A percentile compares a stretch with the other conserved stretches of the same genome.
Evolutionary conservation across 2,329 filamentous ascomycete genomes (phyloP).

Genomic region (Raffaelea albimanens): DNA sequence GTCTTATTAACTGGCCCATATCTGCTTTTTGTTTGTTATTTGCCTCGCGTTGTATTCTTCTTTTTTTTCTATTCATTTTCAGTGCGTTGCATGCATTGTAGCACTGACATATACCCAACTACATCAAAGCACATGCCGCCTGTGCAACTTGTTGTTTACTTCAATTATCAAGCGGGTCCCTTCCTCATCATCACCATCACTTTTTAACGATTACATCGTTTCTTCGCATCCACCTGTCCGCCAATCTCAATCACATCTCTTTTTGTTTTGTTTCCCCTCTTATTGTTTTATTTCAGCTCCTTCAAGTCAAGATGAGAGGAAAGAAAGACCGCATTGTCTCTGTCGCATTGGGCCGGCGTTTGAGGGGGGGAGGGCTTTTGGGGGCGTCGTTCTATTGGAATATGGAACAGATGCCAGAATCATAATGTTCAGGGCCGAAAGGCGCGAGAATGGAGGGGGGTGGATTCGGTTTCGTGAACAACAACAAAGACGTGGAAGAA

Average conservation of each 20-base stretch:
- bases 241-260: background rate
- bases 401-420: too few species aligned
- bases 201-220: background rate
- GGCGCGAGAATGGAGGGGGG: too few species aligned
- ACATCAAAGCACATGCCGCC: background rate
- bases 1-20: background rate
- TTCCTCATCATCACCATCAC: background rate
- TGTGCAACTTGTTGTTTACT: background rate
- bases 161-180: too few species aligned
- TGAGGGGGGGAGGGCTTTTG: background rate
- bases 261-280: slow-evolving; percentile 1
- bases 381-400: background rate
- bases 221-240: background rate
- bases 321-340: background rate
- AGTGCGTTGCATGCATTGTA: background rate
- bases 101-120: slow-evolving; percentile 4
- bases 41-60: slow-evolving; percentile 1
- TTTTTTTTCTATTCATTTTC: slow-evolving; percentile 4
- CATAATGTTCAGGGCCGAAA: too few species aligned
- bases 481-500: too few species aligned
- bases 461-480: too few species aligned
- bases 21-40: slow-evolving; percentile 8
- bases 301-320: background rate
- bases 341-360: slow-evolving; percentile 8
- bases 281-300: background rate